Conservation (phyloP, 108 stramenopile species). For the Epithemia pelagica region DNA sequence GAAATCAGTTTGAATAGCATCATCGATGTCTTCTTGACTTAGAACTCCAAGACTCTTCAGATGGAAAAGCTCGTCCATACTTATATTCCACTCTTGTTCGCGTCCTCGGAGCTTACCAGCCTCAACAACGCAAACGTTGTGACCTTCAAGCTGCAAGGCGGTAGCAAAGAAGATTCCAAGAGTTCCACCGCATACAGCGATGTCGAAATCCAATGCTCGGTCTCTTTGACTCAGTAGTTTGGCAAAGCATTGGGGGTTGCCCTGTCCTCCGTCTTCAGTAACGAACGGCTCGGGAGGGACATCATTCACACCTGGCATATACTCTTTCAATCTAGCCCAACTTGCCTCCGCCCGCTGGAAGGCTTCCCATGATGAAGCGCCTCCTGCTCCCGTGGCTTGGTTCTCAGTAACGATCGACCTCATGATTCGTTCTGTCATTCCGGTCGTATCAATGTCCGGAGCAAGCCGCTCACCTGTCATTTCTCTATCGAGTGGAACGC, state of each 20-base stretch:
- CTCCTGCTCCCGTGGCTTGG: slow-evolving; percentile 53
- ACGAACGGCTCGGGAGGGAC: slow-evolving; percentile 44
- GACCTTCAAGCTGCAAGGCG: slow-evolving; percentile 69
- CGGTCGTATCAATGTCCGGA: slow-evolving; percentile 6
- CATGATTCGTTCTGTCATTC: slow-evolving; percentile 18
- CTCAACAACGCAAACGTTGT: slow-evolving; percentile 75
- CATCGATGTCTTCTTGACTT: slow-evolving; percentile 70
- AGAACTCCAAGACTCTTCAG: slow-evolving; percentile 71
- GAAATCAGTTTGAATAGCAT: slow-evolving; percentile 67
- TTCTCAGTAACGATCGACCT: slow-evolving; percentile 2
- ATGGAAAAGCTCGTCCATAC: slow-evolving; percentile 75
- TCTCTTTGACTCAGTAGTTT: slow-evolving; percentile 40
- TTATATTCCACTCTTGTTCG: slow-evolving; percentile 95
- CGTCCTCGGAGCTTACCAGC: slow-evolving; percentile 71
- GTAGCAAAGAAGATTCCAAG: slow-evolving; percentile 88
- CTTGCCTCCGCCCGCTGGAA: slow-evolving; percentile 62
- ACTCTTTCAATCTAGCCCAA: slow-evolving; percentile 56
- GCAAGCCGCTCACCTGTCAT: background rate
- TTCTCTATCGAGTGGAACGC: background rate
- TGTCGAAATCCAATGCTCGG: slow-evolving; percentile 65
- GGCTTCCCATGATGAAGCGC: slow-evolving; percentile 54
- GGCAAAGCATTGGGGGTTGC: slow-evolving; percentile 62
- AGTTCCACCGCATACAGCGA: slow-evolving; percentile 86
- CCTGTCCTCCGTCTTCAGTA: slow-evolving; percentile 51
- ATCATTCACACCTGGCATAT: slow-evolving; percentile 53